Conservation (phyloP, 2,329 filamentous ascomycete genomes). For the Colletotrichum orchidophilum region DNA sequence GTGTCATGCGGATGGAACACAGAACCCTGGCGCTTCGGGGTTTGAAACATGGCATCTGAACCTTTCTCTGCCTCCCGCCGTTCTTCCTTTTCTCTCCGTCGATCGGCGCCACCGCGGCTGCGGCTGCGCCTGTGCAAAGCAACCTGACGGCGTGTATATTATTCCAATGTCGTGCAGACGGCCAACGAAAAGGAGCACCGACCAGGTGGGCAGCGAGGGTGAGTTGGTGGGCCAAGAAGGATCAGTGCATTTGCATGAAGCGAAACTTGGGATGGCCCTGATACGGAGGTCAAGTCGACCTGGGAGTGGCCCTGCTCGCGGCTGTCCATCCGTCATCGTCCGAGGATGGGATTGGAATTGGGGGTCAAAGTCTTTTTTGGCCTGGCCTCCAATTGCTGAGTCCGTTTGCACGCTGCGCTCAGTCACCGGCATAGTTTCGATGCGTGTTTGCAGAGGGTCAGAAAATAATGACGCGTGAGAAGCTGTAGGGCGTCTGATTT, state of each 20-base stretch:
- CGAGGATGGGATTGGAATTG: slow-evolving; percentile 5
- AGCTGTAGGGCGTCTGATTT: neutral
- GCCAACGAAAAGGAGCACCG: neutral
- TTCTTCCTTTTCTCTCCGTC: neutral
- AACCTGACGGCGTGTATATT: neutral
- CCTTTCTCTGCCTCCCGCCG: neutral
- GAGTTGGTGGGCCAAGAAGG: slow-evolving; percentile 5
- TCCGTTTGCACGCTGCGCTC: neutral
- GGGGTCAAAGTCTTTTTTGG: neutral
- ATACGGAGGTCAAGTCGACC: neutral
- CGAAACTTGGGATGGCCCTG: slow-evolving; percentile 28
- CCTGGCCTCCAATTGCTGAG: neutral
- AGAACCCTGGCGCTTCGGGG: neutral
- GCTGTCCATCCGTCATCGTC: slow-evolving; percentile 19
- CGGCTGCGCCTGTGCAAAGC: neutral
- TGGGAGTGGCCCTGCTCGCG: slow-evolving; percentile 15
- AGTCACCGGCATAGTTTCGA: slow-evolving; percentile 12
- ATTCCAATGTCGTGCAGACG: slow-evolving; percentile 13
- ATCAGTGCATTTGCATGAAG: slow-evolving; percentile 30
- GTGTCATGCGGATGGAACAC: slow-evolving; percentile 18
- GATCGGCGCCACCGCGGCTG: neutral
- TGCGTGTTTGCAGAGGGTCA: slow-evolving; percentile 12
- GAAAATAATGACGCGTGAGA: neutral
- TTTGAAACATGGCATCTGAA: slow-evolving; percentile 6
- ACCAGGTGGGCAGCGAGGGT: neutral